A percentile compares a stretch with the other conserved stretches of the same genome.
These are phyloP conservation scores for Arthrinium phaeospermum DNA, from an alignment of 2,329 filamentous ascomycete genomes.

Conservation along the genomic window DNA sequence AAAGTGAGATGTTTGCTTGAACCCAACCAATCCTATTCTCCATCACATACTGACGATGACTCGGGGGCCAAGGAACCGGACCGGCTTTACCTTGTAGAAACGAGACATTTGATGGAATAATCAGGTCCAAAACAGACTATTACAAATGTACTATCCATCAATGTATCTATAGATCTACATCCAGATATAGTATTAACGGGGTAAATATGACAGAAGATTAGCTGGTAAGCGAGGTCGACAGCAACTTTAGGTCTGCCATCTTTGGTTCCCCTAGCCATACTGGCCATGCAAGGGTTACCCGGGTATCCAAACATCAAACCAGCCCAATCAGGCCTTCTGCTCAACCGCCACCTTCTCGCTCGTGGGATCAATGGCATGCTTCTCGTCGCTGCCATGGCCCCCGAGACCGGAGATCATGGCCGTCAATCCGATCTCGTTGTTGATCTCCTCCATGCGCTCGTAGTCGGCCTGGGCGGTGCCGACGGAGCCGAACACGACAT, in stretches of 20 bases:
- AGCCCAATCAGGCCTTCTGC: background rate
- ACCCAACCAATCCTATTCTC: background rate
- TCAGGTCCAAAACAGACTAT: background rate
- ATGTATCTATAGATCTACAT: background rate
- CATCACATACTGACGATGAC: background rate
- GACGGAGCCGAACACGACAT: constrained; percentile 70
- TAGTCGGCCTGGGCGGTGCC: constrained; percentile 71
- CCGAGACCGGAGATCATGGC: constrained; percentile 42
- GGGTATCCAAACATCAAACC: background rate
- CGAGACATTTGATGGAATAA: background rate
- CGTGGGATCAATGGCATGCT: background rate
- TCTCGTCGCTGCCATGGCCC: background rate
- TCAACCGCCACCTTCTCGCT: background rate
- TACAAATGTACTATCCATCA: background rate
- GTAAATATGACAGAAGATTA: background rate
- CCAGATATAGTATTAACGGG: background rate
- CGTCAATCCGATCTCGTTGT: constrained; percentile 69
- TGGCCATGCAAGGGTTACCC: background rate
- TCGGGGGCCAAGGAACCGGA: background rate
- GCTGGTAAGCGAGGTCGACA: no score
- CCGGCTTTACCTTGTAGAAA: background rate
- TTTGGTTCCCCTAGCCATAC: no score
- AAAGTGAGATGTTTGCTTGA: background rate
- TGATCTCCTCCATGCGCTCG: constrained; percentile 76
- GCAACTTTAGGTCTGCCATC: background rate